A percentile compares a stretch with the other conserved stretches of the same genome.
Conservation (phyloP, 2,329 filamentous ascomycete genomes). For the Arthrobotrys conoides region DNA sequence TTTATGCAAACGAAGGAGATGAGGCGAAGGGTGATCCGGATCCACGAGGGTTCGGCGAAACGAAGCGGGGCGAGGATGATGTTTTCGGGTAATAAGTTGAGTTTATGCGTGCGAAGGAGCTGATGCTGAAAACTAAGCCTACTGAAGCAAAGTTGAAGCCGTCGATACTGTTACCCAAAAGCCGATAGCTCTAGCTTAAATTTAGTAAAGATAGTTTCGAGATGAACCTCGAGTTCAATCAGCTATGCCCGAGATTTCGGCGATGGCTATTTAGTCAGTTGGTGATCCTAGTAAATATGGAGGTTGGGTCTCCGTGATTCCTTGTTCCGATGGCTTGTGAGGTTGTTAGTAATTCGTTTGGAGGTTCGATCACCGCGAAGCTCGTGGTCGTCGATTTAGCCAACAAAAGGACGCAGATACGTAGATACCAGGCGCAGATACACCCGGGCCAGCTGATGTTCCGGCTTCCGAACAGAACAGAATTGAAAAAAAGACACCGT, state of each 20-base stretch:
- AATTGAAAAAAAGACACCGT: constrained; percentile 18
- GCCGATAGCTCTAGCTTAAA: constrained; percentile 12
- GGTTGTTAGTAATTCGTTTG: background rate
- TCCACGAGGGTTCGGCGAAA: constrained; percentile 41
- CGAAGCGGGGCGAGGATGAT: constrained; percentile 42
- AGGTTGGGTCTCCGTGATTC: constrained; percentile 40
- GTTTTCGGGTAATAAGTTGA: constrained; percentile 47
- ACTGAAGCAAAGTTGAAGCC: constrained; percentile 28
- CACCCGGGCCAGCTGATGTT: background rate
- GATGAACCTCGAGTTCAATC: background rate
- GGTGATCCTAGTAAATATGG: constrained; percentile 5
- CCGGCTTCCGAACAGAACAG: constrained; percentile 14
- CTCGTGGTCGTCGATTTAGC: constrained; percentile 22
- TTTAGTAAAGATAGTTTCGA: constrained; percentile 18
- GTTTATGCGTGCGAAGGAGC: constrained; percentile 35
- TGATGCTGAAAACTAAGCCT: constrained; percentile 10
- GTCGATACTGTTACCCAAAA: constrained; percentile 8
- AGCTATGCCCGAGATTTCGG: background rate
- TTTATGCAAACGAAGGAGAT: constrained; percentile 41
- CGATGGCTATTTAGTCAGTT: background rate
- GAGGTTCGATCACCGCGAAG: constrained; percentile 23
- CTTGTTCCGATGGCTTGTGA: constrained; percentile 21
- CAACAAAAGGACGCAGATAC: constrained; percentile 10
- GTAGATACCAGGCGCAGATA: too few species aligned
- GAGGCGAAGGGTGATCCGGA: constrained; percentile 13